These are phyloP conservation scores for Coprinopsis sp. DNA, from an alignment of 768 basidiomycete genomes.

Conservation along the genomic window DNA sequence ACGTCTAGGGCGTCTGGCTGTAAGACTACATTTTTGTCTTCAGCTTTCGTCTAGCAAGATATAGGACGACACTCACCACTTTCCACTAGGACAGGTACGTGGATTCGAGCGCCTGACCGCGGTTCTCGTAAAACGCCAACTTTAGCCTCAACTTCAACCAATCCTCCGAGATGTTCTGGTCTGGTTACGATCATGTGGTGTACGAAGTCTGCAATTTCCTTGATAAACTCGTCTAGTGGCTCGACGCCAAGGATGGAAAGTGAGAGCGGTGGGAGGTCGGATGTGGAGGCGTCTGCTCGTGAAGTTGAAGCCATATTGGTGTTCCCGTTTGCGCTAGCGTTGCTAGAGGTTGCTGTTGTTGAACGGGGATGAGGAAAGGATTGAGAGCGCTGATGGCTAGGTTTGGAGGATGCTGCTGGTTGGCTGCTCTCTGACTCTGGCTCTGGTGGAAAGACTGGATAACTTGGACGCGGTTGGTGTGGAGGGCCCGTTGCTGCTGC, in stretches of 20 bases:
- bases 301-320: too few species aligned
- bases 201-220: constrained; percentile 86
- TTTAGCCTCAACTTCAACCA: constrained; percentile 89
- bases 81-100: constrained; percentile 73
- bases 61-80: constrained; percentile 57
- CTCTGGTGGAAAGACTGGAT: too few species aligned
- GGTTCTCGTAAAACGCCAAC: constrained; percentile 71
- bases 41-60: constrained; percentile 1
- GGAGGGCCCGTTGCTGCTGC: too few species aligned
- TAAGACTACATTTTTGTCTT: constrained; percentile 49
- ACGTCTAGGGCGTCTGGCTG: constrained; percentile 54
- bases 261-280: constrained; percentile 64
- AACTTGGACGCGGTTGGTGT: too few species aligned
- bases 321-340: too few species aligned
- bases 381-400: too few species aligned
- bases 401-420: too few species aligned
- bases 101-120: constrained; percentile 49
- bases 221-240: constrained; percentile 90
- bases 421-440: too few species aligned
- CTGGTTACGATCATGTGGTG: constrained; percentile 62
- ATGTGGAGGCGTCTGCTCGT: too few species aligned
- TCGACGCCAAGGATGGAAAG: constrained; percentile 84
- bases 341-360: too few species aligned
- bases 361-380: too few species aligned
- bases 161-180: constrained; percentile 44